These are phyloP conservation scores for Botrytis hyacinthi DNA, from an alignment of 2,329 filamentous ascomycete species.

Conservation along the genomic window DNA sequence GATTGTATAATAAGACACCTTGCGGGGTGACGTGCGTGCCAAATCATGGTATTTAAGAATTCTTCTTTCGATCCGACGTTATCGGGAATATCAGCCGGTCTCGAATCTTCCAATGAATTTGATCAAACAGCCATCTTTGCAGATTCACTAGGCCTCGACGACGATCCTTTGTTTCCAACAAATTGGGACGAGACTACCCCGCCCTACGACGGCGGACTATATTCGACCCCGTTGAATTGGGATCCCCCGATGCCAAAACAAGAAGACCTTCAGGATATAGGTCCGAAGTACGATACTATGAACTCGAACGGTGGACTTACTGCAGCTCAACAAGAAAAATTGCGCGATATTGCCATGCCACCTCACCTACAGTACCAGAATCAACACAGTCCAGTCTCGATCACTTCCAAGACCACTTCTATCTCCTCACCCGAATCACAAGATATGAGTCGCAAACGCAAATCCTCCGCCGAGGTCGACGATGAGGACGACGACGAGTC, in stretches of 20 bases:
- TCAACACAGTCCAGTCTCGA: conserved; percentile 57
- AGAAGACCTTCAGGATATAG: conserved; percentile 26
- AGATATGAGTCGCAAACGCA: conserved; percentile 62
- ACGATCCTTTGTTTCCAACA: conserved; percentile 33
- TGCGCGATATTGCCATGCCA: conserved; percentile 64
- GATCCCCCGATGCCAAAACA: conserved; percentile 33
- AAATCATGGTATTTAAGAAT: conserved; percentile 29
- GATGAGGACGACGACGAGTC: conserved; percentile 61
- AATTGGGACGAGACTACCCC: conserved; percentile 37
- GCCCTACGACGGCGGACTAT: conserved; percentile 37
- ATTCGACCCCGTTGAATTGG: conserved; percentile 39
- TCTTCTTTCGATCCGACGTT: conserved; percentile 32
- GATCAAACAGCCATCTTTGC: conserved; percentile 31
- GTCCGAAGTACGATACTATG: conserved; percentile 22
- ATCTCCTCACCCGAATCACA: conserved; percentile 61
- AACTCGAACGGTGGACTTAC: conserved; percentile 47
- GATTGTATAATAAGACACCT: not conserved
- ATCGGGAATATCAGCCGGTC: conserved; percentile 31
- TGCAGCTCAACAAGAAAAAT: conserved; percentile 58
- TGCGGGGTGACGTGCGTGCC: conserved; percentile 10
- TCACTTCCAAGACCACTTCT: conserved; percentile 46
- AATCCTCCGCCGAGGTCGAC: conserved; percentile 58
- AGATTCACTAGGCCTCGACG: conserved; percentile 32
- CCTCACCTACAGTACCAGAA: conserved; percentile 54
- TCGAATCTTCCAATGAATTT: conserved; percentile 30